Base-by-base conservation (phyloP, 768 basidiomycete genomes). In the Podaxis pistillaris region DNA sequence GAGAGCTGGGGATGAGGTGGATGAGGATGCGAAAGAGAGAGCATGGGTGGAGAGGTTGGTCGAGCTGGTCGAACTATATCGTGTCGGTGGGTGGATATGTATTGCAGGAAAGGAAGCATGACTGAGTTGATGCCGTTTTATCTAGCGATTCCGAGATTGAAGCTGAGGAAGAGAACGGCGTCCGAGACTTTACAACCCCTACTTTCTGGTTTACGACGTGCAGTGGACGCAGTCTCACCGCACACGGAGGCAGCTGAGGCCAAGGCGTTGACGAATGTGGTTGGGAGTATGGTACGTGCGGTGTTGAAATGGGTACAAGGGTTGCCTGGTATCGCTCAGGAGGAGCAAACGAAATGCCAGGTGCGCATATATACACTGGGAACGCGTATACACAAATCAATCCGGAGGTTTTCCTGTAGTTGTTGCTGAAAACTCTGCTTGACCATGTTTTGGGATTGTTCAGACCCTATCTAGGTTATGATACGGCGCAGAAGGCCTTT, bases 81-180 rank as follows among this genome's bases (percentile, higher is more conserved):
- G 72, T 19, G 67, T 75, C 58, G 76, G 83, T 82, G 63, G 60
- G 76, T 68, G 15, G 13, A 5, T 47, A 12, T 58, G 38, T 24
- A 4, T 24, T 22, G n/a, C 22, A 38, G 8, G 15, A 11, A 15
- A 44, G 56, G 37, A 28, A 68, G 12, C 62, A 38, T 30, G 44
- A 37, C 47, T 53, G 47, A 68, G 33, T 33, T 8, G 33, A 33
- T 33, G 8, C n/a, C 13, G 19, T 28, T 26, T 9, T 49, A 37
- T 58, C 5, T 58, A 85, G 83, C 76, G 3, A 79, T 85, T 52
- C 79, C 80, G 19, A 79, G 79, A 24, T 65, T 84, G 30, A 79
- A 74, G 58, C 65, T 79, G 46, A 75, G 79, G 38, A 79, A 75
- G 58, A 80, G 78, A 61, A 69, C 78, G 0, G 75, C 79, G 0